Base-by-base conservation (phyloP, 2,329 filamentous ascomycete genomes). In the Colletotrichum horii region DNA sequence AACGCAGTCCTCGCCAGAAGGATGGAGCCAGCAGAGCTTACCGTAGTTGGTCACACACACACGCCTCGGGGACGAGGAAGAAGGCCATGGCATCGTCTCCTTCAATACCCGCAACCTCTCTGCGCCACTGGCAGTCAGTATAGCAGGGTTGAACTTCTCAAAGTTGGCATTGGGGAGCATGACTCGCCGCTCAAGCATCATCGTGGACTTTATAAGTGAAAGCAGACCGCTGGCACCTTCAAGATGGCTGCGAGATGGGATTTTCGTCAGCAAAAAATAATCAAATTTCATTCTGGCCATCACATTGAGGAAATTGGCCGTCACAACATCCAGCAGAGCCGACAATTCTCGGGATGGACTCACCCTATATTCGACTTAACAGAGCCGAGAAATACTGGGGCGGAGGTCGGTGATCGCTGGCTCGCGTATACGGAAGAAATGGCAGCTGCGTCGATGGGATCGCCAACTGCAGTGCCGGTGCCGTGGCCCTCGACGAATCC, bases 391-490 rank as follows among this genome's bases (percentile, higher is more conserved):
- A 80, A 80, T 4, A 82, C 65, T 11, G 79, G 78, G 60, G 79
- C 78, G 6, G 72, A 77, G 24, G 73, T 67, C 34, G 38, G 19
- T 43, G 78, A 81, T 66, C 78, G 74, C 8, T 78, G 66, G 32
- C 74, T 78, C 28, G 67, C 79, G n/a, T 77, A 75, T 70, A 79
- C 76, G 12, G 77, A 64, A 6, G 80, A 61, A 66, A 81, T 78
- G 3, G 80, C 78, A 9, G 79, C 77, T 2, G 80, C 78, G 66
- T 83, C 81, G 14, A 85, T 79, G 3, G 83, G 82, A 79, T 90
- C 84, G 66, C 85, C 85, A 48, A 87, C 83, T 2, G 83, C 83
- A n/a, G 76, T 79, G 26, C 74, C 78, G 15, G 78, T 79, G 58
- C 78, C 79, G 38, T 80, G 79, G 5, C 77, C 78, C 48, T 68